A percentile compares a stretch with the other conserved stretches of the same genome.
Conservation (phyloP, 768 basidiomycete genomes). For the Pulveroboletus ravenelii region DNA sequence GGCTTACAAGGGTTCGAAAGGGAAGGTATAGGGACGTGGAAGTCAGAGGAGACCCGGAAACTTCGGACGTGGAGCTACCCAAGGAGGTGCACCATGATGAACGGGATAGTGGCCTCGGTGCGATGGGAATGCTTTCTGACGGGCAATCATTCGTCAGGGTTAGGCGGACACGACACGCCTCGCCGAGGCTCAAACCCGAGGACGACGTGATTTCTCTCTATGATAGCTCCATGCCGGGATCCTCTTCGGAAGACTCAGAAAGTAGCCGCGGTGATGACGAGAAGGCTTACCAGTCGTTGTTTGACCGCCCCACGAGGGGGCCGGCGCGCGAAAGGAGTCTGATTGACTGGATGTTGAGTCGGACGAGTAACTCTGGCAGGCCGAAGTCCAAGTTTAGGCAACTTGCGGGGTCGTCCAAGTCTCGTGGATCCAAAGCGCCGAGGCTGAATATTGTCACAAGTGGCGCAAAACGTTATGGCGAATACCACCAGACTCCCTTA, state of each 20-base stretch:
- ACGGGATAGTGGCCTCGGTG: background rate
- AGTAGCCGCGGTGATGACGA: constrained; percentile 25
- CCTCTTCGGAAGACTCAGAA: constrained; percentile 14
- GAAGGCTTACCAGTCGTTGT: constrained; percentile 33
- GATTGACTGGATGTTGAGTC: constrained; percentile 67
- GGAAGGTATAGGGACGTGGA: constrained; percentile 34
- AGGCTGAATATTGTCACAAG: constrained; percentile 36
- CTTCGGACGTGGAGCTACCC: constrained; percentile 38
- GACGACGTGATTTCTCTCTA: constrained; percentile 24
- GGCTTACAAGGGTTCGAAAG: constrained; percentile 44
- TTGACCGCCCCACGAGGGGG: constrained; percentile 19
- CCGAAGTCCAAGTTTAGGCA: constrained; percentile 14
- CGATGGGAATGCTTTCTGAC: constrained; percentile 10
- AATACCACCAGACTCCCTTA: constrained; percentile 38
- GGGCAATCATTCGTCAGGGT: constrained; percentile 15
- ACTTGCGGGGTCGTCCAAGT: constrained; percentile 9
- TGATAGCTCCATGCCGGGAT: constrained; percentile 7
- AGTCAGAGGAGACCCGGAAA: constrained; percentile 62
- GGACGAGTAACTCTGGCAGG: constrained; percentile 28
- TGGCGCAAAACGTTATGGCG: constrained; percentile 32
- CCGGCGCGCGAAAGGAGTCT: constrained; percentile 40
- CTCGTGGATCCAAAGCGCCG: constrained; percentile 6
- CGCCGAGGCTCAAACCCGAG: background rate
- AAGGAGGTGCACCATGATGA: background rate
- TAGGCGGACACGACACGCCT: constrained; percentile 19